Base-by-base conservation (phyloP, 1,139 yeast species). In the Scheffersomyces segobiensis region DNA sequence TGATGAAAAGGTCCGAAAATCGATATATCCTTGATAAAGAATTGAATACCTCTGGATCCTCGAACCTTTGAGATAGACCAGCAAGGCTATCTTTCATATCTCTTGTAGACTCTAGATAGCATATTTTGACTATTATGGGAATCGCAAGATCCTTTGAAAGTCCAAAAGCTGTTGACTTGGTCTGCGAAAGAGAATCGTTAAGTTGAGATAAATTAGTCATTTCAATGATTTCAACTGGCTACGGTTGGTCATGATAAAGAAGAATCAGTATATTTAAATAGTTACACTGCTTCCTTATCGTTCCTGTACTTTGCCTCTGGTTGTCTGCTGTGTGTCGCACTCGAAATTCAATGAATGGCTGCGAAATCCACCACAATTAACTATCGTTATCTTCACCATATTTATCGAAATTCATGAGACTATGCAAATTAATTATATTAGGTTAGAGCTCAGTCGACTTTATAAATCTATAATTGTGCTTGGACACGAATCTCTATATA, bases 101-200 rank as follows among this genome's bases (percentile, higher is more conserved):
- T 1, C 49, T 50, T 2, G 67, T 59, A 49, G 58, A 55, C 55
- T 64, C 63, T 18, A 65, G 59, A 42, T 60, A 56, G 54, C 65
- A 58, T 24, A 78, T 63, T 57, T 78, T 79, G 52, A 80, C 65
- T 10, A 68, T 62, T 18, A 80, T 68, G 0, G 91, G 91, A 1
- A 82, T 72, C 42, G 82, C 78, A 24, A 93, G 73, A 67, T 92
- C 97, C 64, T 88, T 87, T 1, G 97, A 88, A 10, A 89, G 81
- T 56, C 92, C 92, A 72, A 91, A 91, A 1, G 93, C 85, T 51
- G 85, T 81, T 49, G 65, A 62, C 42, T 60, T 63, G 12, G 62
- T 59, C 24, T 56, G 63, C 50, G 56, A 52, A 22, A 52, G 52
- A 20, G 55, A 39, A 21, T 51, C 53, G 18, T 53, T 53, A 10